Conservation (phyloP, 495 filamentous ascomycete species). For the Tuber umbilicatum region DNA sequence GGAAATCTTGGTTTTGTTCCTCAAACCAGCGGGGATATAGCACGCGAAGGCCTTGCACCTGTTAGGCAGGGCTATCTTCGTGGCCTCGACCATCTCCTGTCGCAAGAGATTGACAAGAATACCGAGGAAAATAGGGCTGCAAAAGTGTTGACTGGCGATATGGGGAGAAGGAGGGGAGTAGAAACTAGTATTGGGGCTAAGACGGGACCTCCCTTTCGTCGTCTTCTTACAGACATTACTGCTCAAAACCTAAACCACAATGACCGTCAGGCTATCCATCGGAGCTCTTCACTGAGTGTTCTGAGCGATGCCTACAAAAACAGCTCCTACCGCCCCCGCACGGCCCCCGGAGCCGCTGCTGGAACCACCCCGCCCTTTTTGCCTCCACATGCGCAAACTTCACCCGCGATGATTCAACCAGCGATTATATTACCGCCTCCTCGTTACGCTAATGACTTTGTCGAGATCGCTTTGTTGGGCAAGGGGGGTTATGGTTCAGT, state of each 20-base stretch:
- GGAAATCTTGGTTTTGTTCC: slow-evolving; percentile 25
- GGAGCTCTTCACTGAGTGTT: slow-evolving; percentile 27
- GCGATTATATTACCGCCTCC: slow-evolving; percentile 16
- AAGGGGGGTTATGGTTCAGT: slow-evolving; percentile 53
- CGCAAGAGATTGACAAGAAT: slow-evolving; percentile 21
- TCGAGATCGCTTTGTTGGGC: slow-evolving; percentile 42
- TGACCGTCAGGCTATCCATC: slow-evolving; percentile 16
- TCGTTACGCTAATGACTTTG: slow-evolving; percentile 26
- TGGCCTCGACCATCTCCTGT: slow-evolving; percentile 18
- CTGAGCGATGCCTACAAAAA: slow-evolving; percentile 20
- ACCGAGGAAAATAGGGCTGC: slow-evolving; percentile 10
- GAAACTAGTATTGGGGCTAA: slow-evolving; percentile 2
- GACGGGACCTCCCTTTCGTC: slow-evolving; percentile 14
- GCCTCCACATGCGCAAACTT: background rate
- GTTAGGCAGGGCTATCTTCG: slow-evolving; percentile 23
- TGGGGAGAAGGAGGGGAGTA: slow-evolving; percentile 10
- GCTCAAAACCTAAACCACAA: background rate
- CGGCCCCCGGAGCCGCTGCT: slow-evolving; percentile 20
- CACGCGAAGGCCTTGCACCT: slow-evolving; percentile 22
- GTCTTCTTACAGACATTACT: slow-evolving; percentile 19
- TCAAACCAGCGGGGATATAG: slow-evolving; percentile 23
- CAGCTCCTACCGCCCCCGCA: slow-evolving; percentile 17
- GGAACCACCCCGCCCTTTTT: slow-evolving; percentile 17
- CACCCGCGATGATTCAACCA: slow-evolving; percentile 4
- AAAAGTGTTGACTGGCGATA: background rate